phyloP scores from a whole-genome alignment of 1,284 basidiomycete species.

The Kalmanozyma brasiliensis region DNA sequence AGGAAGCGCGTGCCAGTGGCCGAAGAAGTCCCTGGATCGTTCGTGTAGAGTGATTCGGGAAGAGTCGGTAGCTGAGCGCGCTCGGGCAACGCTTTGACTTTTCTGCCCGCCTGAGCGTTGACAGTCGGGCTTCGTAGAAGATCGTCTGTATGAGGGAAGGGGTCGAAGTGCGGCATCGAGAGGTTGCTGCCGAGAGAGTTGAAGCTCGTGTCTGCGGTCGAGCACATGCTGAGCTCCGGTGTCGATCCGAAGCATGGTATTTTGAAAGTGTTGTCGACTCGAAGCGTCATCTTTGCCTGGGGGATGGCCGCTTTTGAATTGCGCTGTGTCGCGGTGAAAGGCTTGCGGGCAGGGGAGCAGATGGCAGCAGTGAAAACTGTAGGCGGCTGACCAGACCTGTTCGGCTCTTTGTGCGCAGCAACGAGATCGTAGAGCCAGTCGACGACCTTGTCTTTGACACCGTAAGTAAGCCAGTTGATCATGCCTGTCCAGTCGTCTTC shows the following conservation, averaged over 20 bases:
- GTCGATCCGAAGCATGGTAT: slow-evolving; percentile 15
- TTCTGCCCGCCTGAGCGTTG: slow-evolving; percentile 14
- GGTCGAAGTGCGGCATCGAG: slow-evolving; percentile 25
- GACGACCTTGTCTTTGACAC: slow-evolving; percentile 54
- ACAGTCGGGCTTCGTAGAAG: slow-evolving; percentile 21
- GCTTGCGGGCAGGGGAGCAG: slow-evolving; percentile 22
- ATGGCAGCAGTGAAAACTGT: slow-evolving; percentile 29
- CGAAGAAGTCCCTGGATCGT: not conserved
- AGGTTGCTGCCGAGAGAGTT: slow-evolving; percentile 17
- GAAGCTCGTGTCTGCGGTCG: slow-evolving; percentile 32
- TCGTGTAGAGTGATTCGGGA: slow-evolving; percentile 6
- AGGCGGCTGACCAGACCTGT: slow-evolving; percentile 8
- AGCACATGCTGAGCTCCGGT: slow-evolving; percentile 41
- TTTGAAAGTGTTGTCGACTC: slow-evolving; percentile 1
- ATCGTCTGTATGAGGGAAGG: slow-evolving; percentile 8
- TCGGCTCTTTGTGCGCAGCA: slow-evolving; percentile 28
- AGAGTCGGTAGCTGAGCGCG: slow-evolving; percentile 8
- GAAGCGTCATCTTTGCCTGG: slow-evolving; percentile 18
- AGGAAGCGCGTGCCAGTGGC: slow-evolving; percentile 10
- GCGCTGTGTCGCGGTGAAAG: not conserved
- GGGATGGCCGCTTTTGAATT: slow-evolving; percentile 20
- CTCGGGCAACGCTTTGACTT: slow-evolving; percentile 30
- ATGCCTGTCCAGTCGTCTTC: slow-evolving; percentile 48
- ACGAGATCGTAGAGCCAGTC: slow-evolving; percentile 53
- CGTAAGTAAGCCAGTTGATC: slow-evolving; percentile 49